Conservation (phyloP, 202 grass and related monocot genomes). For the Carex sylvatica region DNA sequence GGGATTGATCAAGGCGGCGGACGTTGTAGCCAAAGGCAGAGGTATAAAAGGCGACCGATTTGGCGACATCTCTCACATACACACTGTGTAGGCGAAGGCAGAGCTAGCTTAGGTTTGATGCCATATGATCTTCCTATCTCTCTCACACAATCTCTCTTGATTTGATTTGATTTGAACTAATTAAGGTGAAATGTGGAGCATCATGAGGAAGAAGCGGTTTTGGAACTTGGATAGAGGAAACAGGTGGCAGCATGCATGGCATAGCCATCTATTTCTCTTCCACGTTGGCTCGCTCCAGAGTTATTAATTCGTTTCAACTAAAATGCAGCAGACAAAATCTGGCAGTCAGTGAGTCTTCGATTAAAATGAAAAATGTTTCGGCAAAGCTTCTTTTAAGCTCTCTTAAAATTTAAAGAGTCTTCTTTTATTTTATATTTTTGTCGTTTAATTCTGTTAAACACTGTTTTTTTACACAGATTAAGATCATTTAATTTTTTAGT, state of each 20-base stretch:
- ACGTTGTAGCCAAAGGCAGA: slow-evolving; percentile 63
- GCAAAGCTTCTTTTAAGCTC: too few species aligned
- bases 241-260: slow-evolving; percentile 55
- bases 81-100: slow-evolving; percentile 49
- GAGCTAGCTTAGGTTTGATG: slow-evolving; percentile 31
- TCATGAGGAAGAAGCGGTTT: not conserved
- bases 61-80: slow-evolving; percentile 59
- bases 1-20: slow-evolving; percentile 50
- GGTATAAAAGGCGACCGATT: slow-evolving; percentile 59
- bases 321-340: not conserved
- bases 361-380: too few species aligned
- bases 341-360: too few species aligned
- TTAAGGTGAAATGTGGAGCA: not conserved
- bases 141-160: not conserved
- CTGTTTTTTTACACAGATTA: too few species aligned
- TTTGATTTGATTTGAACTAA: not conserved
- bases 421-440: too few species aligned
- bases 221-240: not conserved
- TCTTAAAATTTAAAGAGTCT: too few species aligned
- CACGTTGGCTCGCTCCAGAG: slow-evolving; percentile 31
- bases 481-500: too few species aligned
- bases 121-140: slow-evolving; percentile 26
- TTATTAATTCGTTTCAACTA: not conserved
- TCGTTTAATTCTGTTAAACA: too few species aligned
- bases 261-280: not conserved